A percentile compares a stretch with the other conserved stretches of the same genome.
phyloP scores from a whole-genome alignment of 805 yeast genomes.

The Candida tallmaniae region DNA sequence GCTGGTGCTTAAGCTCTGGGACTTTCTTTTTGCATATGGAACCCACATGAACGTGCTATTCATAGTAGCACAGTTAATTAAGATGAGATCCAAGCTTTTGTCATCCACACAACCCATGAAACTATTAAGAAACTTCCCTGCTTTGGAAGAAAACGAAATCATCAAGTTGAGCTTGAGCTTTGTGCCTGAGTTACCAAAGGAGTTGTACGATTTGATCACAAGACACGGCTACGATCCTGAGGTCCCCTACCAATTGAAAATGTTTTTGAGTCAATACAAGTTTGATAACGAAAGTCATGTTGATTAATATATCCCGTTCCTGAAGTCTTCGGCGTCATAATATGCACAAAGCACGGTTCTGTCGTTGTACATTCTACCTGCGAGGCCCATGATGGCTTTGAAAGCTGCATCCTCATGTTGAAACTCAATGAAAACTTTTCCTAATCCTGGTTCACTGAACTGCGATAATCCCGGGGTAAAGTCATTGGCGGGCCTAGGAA shows the following conservation, averaged over 20 bases:
- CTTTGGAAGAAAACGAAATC: slow-evolving; percentile 64
- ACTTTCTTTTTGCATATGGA: slow-evolving; percentile 86
- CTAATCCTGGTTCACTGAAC: slow-evolving; percentile 52
- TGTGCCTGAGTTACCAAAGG: slow-evolving; percentile 66
- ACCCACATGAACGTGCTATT: slow-evolving; percentile 81
- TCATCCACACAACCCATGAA: slow-evolving; percentile 67
- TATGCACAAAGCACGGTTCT: slow-evolving; percentile 65
- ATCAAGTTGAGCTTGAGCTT: slow-evolving; percentile 78
- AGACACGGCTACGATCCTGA: slow-evolving; percentile 57
- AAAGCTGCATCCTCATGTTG: slow-evolving; percentile 45
- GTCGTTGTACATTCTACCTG: slow-evolving; percentile 65
- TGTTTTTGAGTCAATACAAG: slow-evolving; percentile 6
- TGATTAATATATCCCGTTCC: slow-evolving; percentile 28
- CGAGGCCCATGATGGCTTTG: slow-evolving; percentile 52
- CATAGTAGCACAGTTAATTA: slow-evolving; percentile 75
- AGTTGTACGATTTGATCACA: slow-evolving; percentile 56
- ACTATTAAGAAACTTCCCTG: slow-evolving; percentile 67
- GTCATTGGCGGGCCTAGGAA: slow-evolving; percentile 59
- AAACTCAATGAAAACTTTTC: slow-evolving; percentile 70
- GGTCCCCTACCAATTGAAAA: slow-evolving; percentile 33
- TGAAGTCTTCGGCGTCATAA: slow-evolving; percentile 57
- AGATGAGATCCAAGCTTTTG: slow-evolving; percentile 62
- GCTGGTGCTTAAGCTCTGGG: slow-evolving; percentile 81
- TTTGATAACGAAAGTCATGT: background rate
- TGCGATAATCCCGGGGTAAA: slow-evolving; percentile 38